Base-by-base conservation (phyloP, 2,329 filamentous ascomycete species). In the Talaromyces sp. region DNA sequence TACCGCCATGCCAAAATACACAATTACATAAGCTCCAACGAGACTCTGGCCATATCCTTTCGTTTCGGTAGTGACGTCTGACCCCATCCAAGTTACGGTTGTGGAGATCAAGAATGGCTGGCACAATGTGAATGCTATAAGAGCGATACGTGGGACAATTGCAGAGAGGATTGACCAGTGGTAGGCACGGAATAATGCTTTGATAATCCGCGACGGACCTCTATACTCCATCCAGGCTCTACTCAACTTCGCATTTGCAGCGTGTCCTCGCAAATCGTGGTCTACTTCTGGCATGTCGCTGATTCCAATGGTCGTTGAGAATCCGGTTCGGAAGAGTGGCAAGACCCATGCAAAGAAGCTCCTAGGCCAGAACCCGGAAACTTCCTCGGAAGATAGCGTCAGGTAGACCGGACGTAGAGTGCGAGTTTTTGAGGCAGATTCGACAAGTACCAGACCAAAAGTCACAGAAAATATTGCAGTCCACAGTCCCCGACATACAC, bases 271-370 rank as follows among this genome's bases (percentile, higher is more conserved):
- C 7, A 64, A 39, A 7, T 64, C 62, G 24, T 49, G 39, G 22
- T 60, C 62, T 22, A 64, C n/a, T 33, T 59, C 41, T 19, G 74
- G 77, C 2, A 83, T 71, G 61, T 83, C 80, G 5, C 79, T 74
- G 0, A 82, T 69, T 0, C 68, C 67, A 31, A 83, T 64, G 3
- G 75, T 68, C 3, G 75, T 79, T 2, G 73, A 75, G 72, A 78
- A 84, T 0, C 83, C 82, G 19, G 73, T 73, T 14, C 75, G 74
- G 27, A 86, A 78, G 3, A 85, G 69, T 2, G 76, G 74, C 41
- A 79, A 81, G 43, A 84, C 71, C 83, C 83, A 85, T 71, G 76
- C 80, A 67, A 84, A 84, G 24, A 81, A 70, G 2, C 73, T 74
- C 16, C 76, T 73, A 50, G 72, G 80, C 70, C 80, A 79, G 19